These are phyloP conservation scores for Haematococcus lacustris DNA, from an alignment of 139 green algal genomes.

Conservation along the genomic window DNA sequence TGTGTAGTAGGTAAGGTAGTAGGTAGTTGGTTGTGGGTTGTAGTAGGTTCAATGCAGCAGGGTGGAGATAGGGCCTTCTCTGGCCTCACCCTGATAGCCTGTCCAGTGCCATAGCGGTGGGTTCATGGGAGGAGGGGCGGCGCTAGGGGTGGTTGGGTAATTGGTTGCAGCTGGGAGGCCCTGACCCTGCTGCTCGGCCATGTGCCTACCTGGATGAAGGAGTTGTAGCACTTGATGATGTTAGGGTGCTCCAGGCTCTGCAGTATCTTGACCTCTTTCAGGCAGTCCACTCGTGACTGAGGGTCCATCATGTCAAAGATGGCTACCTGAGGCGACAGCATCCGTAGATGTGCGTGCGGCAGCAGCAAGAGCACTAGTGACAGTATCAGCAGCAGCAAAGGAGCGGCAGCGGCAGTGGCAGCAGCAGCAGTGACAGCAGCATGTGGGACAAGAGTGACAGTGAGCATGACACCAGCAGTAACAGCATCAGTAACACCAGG, in stretches of 20 bases:
- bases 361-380: not conserved
- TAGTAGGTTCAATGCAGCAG: too few species aligned
- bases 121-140: too few species aligned
- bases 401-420: too few species aligned
- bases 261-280: conserved; percentile 50
- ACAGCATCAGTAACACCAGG: not conserved
- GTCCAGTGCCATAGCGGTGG: too few species aligned
- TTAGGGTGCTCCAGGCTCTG: conserved; percentile 43
- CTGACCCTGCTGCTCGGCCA: too few species aligned
- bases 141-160: too few species aligned
- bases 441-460: not conserved
- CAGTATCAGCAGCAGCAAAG: not conserved
- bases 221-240: conserved; percentile 45
- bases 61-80: too few species aligned
- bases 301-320: conserved; percentile 58
- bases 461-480: not conserved
- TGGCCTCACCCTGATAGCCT: too few species aligned
- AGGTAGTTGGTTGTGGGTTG: too few species aligned
- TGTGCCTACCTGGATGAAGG: conserved; percentile 25
- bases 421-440: not conserved
- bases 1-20: too few species aligned
- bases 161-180: too few species aligned
- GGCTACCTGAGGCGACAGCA: conserved; percentile 27
- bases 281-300: conserved; percentile 27
- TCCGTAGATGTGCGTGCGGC: not conserved